These are phyloP conservation scores for Fusarium mangiferae DNA, from an alignment of 2,329 filamentous ascomycete genomes.

Conservation along the genomic window DNA sequence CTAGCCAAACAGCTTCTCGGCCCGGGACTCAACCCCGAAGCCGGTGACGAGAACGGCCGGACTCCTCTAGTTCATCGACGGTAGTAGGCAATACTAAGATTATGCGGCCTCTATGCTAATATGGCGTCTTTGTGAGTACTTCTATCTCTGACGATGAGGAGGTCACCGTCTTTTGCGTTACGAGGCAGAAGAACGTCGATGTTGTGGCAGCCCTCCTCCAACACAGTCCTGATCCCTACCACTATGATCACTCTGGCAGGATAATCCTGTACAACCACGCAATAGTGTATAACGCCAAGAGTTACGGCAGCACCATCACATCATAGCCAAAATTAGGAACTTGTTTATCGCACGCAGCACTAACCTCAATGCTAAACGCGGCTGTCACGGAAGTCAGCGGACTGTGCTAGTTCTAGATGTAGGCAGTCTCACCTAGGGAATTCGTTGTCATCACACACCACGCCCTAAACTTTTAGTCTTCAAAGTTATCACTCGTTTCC, in stretches of 20 bases:
- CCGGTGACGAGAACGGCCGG: fast-evolving
- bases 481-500: fast-evolving
- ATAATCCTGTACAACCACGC: neutral
- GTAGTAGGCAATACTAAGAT: neutral
- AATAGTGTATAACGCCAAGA: fast-evolving
- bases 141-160: fast-evolving
- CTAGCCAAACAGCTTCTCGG: neutral
- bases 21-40: fast-evolving
- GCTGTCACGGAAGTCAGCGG: fast-evolving
- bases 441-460: neutral
- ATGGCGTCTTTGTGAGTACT: fast-evolving
- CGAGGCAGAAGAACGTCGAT: fast-evolving
- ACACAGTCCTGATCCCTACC: fast-evolving
- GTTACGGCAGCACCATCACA: fast-evolving
- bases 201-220: neutral
- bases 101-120: too few relatives aligned
- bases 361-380: fast-evolving
- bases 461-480: fast-evolving
- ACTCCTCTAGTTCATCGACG: neutral
- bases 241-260: fast-evolving
- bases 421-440: fast-evolving
- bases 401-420: neutral
- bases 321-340: fast-evolving
- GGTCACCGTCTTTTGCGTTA: fast-evolving
- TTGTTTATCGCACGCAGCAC: fast-evolving